A percentile compares a stretch with the other conserved stretches of the same genome.
Conservation (phyloP, 441 rosid species). For the Lepidium campestre region DNA sequence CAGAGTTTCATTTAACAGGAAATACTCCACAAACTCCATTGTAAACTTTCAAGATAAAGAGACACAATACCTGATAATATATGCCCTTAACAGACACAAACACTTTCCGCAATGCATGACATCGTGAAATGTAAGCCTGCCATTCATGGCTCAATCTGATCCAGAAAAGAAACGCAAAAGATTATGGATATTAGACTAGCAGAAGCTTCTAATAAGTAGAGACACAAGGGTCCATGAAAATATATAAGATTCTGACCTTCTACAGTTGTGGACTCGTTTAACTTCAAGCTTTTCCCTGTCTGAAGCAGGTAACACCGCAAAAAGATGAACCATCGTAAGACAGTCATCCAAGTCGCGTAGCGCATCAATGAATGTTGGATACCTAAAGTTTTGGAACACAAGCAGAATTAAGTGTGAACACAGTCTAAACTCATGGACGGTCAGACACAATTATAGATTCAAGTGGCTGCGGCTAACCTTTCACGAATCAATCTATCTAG, state of each 20-base stretch:
- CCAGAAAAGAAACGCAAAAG: slow-evolving; percentile 8
- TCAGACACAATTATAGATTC: not conserved
- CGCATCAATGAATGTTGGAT: slow-evolving; percentile 79
- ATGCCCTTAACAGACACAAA: slow-evolving; percentile 93
- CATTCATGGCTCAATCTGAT: slow-evolving; percentile 88
- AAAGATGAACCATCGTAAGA: slow-evolving; percentile 86
- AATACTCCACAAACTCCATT: not conserved
- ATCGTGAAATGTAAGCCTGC: slow-evolving; percentile 83
- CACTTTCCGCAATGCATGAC: slow-evolving; percentile 73
- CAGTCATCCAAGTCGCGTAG: slow-evolving; percentile 95
- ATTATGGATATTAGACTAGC: not conserved
- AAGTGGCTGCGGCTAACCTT: slow-evolving; percentile 41
- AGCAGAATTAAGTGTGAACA: not conserved
- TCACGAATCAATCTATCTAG: slow-evolving; percentile 66
- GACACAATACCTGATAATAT: slow-evolving; percentile 68
- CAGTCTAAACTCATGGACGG: not conserved
- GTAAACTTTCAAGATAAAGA: not conserved
- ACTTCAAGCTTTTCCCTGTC: slow-evolving; percentile 76
- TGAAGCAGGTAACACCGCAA: slow-evolving; percentile 80
- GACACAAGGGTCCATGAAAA: not conserved
- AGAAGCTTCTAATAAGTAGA: not conserved
- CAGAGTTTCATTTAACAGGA: not conserved
- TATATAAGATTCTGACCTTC: slow-evolving; percentile 45
- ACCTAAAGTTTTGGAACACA: slow-evolving; percentile 40
- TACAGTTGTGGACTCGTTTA: slow-evolving; percentile 70